A percentile compares a stretch with the other conserved stretches of the same genome.
Evolutionary conservation across 2,329 filamentous ascomycete genomes (phyloP).

Genomic region (Aaosphaeria arxii): DNA sequence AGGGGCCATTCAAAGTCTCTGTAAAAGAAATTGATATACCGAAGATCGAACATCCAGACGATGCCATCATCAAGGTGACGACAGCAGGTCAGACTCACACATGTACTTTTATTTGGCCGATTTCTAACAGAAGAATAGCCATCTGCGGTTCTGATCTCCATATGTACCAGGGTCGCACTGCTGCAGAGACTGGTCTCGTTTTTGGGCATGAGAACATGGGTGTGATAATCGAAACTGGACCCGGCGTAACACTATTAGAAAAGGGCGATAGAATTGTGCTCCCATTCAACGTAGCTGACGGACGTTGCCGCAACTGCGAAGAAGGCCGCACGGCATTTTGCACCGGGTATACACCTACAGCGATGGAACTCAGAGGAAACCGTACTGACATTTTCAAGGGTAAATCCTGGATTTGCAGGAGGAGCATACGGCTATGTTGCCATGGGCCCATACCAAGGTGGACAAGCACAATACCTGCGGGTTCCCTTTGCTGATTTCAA

Average conservation of each 20-base stretch:
- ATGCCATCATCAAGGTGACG: conserved; percentile 64
- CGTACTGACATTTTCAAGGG: conserved; percentile 20
- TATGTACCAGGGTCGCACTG: conserved; percentile 66
- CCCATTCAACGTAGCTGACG: conserved; percentile 64
- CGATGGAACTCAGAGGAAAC: not conserved
- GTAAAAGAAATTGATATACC: conserved; percentile 59
- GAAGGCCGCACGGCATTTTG: conserved; percentile 64
- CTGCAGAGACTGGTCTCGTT: conserved; percentile 59
- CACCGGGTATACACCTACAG: conserved; percentile 45
- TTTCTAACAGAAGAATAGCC: conserved; percentile 25
- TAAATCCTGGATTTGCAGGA: conserved; percentile 59
- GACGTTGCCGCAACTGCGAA: conserved; percentile 62
- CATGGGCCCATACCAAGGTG: conserved; percentile 56
- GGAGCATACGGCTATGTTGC: conserved; percentile 62
- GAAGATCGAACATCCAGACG: conserved; percentile 61
- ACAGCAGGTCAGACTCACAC: conserved; percentile 47
- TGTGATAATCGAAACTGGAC: conserved; percentile 53
- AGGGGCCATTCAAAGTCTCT: conserved; percentile 60
- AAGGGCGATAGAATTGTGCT: conserved; percentile 64
- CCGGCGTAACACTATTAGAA: conserved; percentile 59
- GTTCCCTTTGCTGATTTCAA: conserved; percentile 69
- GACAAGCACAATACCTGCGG: conserved; percentile 62
- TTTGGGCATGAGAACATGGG: conserved; percentile 65
- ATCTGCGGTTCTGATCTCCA: conserved; percentile 54
- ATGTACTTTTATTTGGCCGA: conserved; percentile 1